Conservation (phyloP, 208 protist species). For the Leishmania arabica region DNA sequence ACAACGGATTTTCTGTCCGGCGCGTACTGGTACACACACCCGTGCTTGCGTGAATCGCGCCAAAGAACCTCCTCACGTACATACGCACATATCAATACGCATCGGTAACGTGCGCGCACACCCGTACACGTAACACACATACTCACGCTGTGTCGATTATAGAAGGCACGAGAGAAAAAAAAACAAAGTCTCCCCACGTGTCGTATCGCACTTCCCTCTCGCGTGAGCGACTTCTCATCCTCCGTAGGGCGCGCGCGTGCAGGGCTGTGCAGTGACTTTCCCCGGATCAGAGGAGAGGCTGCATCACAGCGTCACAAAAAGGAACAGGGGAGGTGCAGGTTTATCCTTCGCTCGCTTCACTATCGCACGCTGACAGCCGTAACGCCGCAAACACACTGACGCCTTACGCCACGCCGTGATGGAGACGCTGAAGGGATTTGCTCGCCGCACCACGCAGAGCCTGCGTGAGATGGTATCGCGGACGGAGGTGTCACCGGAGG, state of each 20-base stretch:
- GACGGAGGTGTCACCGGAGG: constrained; percentile 35
- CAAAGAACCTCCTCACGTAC: neutral
- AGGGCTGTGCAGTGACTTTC: neutral
- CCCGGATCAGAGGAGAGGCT: neutral
- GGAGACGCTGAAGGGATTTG: constrained; percentile 72
- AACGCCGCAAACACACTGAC: neutral
- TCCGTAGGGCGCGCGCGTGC: neutral
- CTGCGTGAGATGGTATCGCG: constrained; percentile 65
- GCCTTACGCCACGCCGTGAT: constrained; percentile 26
- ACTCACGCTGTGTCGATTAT: neutral
- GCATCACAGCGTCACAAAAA: neutral
- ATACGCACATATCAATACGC: neutral
- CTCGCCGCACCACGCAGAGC: constrained; percentile 80
- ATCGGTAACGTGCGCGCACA: neutral
- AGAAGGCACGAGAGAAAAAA: neutral
- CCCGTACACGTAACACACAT: neutral
- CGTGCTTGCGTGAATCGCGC: neutral
- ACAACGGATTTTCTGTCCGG: neutral
- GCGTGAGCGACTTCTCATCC: neutral
- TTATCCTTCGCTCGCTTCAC: neutral
- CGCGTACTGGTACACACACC: neutral
- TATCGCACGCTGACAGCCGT: neutral
- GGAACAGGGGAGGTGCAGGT: neutral
- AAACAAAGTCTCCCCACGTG: neutral
- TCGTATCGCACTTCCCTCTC: neutral